Evolutionary conservation across 352 stramenopile species (phyloP).

Genomic region (Phytophthora quininea): DNA sequence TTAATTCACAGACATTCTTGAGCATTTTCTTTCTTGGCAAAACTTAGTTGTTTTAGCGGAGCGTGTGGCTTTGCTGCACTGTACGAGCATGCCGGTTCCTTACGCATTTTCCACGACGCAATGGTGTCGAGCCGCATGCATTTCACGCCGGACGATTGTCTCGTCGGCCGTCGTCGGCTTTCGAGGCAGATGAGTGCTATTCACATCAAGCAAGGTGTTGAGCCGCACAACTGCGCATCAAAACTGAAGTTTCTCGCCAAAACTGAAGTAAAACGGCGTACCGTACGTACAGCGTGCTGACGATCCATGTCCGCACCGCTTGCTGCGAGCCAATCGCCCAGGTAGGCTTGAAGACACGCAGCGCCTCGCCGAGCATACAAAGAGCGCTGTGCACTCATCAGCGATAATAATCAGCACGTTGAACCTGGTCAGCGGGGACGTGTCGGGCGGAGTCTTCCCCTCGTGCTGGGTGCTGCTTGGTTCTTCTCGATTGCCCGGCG

Average conservation of each 20-base stretch:
- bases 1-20: conserved; percentile 7
- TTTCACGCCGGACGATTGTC: too few relatives aligned
- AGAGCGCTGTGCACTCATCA: not conserved
- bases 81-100: too few relatives aligned
- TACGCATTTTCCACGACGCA: too few relatives aligned
- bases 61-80: not conserved
- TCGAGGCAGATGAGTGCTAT: too few relatives aligned
- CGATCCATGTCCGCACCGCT: not conserved
- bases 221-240: too few relatives aligned
- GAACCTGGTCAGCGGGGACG: not conserved
- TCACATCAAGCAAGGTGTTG: too few relatives aligned
- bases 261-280: conserved; percentile 17
- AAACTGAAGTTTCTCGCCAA: not conserved
- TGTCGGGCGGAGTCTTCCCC: not conserved
- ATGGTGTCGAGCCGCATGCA: too few relatives aligned
- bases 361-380: conserved; percentile 1
- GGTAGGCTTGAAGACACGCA: not conserved
- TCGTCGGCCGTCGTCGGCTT: too few relatives aligned
- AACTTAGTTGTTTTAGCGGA: not conserved
- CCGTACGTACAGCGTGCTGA: not conserved
- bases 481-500: not conserved
- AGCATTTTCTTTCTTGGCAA: not conserved
- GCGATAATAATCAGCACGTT: not conserved
- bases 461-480: not conserved
- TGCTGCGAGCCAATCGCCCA: not conserved